phyloP scores from a whole-genome alignment of 192 early-diverging fungal species.

The Phycomyces nitens region DNA sequence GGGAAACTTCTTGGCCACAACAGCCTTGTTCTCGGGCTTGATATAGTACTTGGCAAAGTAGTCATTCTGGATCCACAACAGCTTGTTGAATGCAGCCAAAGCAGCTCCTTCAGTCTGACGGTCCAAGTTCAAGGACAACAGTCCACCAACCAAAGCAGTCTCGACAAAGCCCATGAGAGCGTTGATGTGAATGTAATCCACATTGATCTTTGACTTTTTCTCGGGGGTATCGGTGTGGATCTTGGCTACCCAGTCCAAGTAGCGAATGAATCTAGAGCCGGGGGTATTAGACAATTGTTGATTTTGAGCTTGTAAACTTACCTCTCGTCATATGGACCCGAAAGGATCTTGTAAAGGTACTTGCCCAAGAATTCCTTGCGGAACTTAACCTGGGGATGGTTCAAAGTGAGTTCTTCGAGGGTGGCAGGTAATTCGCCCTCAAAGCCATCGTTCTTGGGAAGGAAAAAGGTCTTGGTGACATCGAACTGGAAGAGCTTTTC shows the following conservation, averaged over 20 bases:
- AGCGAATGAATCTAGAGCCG: conserved; percentile 52
- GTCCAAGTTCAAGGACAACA: conserved; percentile 51
- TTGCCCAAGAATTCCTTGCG: conserved; percentile 68
- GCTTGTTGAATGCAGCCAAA: conserved; percentile 69
- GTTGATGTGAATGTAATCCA: conserved; percentile 80
- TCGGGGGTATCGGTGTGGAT: conserved; percentile 72
- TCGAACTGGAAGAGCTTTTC: conserved; percentile 66
- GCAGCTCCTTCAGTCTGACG: conserved; percentile 48
- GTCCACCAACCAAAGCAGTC: conserved; percentile 47
- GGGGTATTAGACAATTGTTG: no score
- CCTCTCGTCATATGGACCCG: conserved; percentile 45
- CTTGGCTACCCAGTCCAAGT: conserved; percentile 76
- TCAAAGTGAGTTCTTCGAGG: conserved; percentile 43
- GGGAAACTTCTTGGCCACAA: no score
- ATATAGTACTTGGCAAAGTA: conserved; percentile 75
- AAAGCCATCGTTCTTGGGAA: conserved; percentile 63
- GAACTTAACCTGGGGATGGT: conserved; percentile 71
- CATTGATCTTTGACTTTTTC: conserved; percentile 74
- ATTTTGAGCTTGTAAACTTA: no score
- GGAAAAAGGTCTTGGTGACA: conserved; percentile 69
- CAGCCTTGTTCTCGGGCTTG: conserved; percentile 10
- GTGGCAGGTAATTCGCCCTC: conserved; percentile 34
- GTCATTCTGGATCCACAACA: conserved; percentile 86
- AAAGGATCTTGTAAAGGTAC: conserved; percentile 64
- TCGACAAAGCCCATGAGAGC: conserved; percentile 71